Evolutionary conservation across 1,139 yeast species (phyloP), one percentile per base, ranked within the genome.

Genomic region (Suhomyces taliae): DNA sequence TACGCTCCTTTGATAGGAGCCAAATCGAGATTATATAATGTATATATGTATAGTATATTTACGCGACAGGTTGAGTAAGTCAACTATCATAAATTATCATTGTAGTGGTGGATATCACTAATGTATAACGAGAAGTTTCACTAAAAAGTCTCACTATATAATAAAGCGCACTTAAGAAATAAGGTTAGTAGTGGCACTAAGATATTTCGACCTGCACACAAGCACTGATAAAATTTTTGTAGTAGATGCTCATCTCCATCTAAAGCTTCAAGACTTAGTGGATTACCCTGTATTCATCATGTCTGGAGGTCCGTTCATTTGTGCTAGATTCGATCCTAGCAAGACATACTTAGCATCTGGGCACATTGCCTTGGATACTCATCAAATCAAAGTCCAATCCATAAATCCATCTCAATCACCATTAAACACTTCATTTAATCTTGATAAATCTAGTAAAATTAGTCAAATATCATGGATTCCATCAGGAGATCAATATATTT

Each of bases 321-420:
- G 62, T 40, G 66, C 79, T 32, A 61, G 61, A 43, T 84, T 81
- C 62, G 87, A 84, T 65, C 74, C 82, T 10, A 64, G 78, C 1
- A 83, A 85, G 26, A 72, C 78, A 40, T 76, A 76, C 58, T 76
- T 84, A 56, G 95, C 95, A 15, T 79, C 83, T 42, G 90, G 83
- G 0, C 70, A 82, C 27, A 80, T 83, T 37, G 85, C 90, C 4
- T 74, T 90, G 52, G 96, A 90, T 61, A 74, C 83, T 8, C 93
- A 88, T 60, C 83, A 84, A 56, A 69, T 90, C 41, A 78, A 85
- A 53, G 87, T 88, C 4, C 85, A 80, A 56, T 76, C 87, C 7
- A 67, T 81, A 7, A 58, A 61, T 46, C 55, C 67, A 29, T 61
- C 76, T 8, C 72, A 69, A 41, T 56, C 75, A 11, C 58, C 73